These are phyloP conservation scores for Fusarium incarnatum DNA, from an alignment of 2,329 filamentous ascomycete species.

Conservation along the genomic window DNA sequence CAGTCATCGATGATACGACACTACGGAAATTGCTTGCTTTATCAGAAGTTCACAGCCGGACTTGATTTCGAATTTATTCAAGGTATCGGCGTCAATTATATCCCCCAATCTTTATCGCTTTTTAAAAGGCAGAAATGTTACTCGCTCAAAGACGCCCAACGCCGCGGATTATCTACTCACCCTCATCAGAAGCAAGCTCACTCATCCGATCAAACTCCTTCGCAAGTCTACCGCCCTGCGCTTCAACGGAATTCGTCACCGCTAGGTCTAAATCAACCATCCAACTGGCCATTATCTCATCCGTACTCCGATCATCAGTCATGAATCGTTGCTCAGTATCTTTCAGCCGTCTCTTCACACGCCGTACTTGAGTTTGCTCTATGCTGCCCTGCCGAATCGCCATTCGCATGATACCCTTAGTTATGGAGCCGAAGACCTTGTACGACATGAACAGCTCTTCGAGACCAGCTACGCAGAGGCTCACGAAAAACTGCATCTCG, in stretches of 20 bases:
- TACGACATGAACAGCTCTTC: background rate
- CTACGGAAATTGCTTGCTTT: background rate
- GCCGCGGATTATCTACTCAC: background rate
- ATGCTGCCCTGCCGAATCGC: background rate
- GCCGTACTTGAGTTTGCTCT: background rate
- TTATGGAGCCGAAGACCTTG: background rate
- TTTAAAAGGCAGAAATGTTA: background rate
- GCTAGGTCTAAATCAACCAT: slow-evolving; percentile 1
- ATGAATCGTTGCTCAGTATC: background rate
- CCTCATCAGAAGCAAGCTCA: background rate
- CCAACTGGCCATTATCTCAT: background rate
- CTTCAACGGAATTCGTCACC: background rate
- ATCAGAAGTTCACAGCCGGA: background rate
- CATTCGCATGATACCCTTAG: background rate
- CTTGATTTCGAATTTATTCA: too few species aligned
- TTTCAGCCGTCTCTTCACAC: background rate
- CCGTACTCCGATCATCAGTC: background rate
- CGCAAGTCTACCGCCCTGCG: background rate
- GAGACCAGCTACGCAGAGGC: background rate
- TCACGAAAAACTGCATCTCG: background rate
- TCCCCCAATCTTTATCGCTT: background rate
- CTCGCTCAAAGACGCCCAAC: background rate
- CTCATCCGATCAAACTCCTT: background rate
- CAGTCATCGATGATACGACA: background rate
- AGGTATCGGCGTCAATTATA: background rate